A percentile compares a stretch with the other conserved stretches of the same genome.
Evolutionary conservation across 73 alveolate species (phyloP).

Genomic region (Paramecium octaurelia): DNA sequence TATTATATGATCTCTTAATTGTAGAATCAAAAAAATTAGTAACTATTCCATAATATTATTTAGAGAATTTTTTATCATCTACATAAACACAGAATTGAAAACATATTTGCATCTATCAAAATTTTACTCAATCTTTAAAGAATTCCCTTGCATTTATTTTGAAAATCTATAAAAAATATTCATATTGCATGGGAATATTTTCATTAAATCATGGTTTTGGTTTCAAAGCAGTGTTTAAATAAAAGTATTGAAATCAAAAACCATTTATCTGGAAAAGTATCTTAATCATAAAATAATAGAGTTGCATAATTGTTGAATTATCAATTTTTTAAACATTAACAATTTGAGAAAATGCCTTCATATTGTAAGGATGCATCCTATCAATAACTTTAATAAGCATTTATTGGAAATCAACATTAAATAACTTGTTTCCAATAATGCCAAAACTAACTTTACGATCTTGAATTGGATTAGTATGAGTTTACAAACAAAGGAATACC

Average conservation of each 20-base stretch:
- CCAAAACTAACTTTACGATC: not conserved
- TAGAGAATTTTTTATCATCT: not conserved
- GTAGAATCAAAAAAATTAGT: not conserved
- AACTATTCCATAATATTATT: not conserved
- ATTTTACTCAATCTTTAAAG: not conserved
- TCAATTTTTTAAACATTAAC: not conserved
- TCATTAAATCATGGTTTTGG: slow-evolving; percentile 49
- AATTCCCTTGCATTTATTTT: not conserved
- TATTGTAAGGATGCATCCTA: slow-evolving; percentile 9
- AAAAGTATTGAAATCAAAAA: not conserved
- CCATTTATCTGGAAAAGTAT: slow-evolving; percentile 9
- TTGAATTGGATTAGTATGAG: slow-evolving; percentile 21
- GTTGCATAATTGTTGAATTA: not conserved
- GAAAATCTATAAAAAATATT: not conserved
- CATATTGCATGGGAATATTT: slow-evolving; percentile 29
- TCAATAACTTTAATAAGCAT: not conserved
- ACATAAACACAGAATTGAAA: not conserved
- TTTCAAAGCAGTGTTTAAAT: slow-evolving; percentile 19
- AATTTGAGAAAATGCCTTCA: not conserved
- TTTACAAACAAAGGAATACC: slow-evolving; percentile 19
- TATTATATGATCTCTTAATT: not conserved
- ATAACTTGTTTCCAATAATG: not conserved
- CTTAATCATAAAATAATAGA: not conserved
- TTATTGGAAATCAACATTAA: not conserved
- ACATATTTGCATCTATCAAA: not conserved